Evolutionary conservation across 1,284 basidiomycete species (phyloP), one percentile per base, ranked within the genome.

Genomic region (Lignosus rhinocerotis): DNA sequence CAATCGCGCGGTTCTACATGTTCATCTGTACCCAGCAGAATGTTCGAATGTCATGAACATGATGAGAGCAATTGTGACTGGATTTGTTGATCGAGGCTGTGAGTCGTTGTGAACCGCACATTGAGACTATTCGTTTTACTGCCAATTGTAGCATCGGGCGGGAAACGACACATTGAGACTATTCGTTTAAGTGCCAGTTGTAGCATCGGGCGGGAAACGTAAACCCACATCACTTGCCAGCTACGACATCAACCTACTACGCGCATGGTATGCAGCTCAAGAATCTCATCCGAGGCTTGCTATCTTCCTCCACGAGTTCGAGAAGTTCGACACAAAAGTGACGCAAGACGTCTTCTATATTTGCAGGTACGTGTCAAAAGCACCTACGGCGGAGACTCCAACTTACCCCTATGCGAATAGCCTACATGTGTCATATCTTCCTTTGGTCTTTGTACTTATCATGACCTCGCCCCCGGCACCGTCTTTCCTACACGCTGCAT

Each of bases 281-380:
- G 52, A 55, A 7, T 32, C 43, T 4, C 46, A 16, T 11, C 68
- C 70, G 8, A 72, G 77, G 41, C 76, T 91, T 1, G 76, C 84
- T 14, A 74, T 87, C 6, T 66, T 89, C 11, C 67, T 91, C 17
- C 85, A 88, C 56, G 84, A 87, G 51, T 88, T 92, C 62, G 88
- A 92, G 66, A 82, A 85, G 66, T 82, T 87, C 49, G 86, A 88
- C 52, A 71, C 80, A 0, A 51, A 65, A 1, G 76, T 90, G 5
- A 70, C 90, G 49, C 82, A 86, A 64, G 87, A 90, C 64, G 65
- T 89, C 9, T 81, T 90, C 46, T 80, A 86, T 56, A 85, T 90
- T 25, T 87, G 81, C 76, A 88, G 86, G 88, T 42, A 30, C 10
- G 38, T 36, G 11, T 32, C 86, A 63, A 32, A 64, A 56, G 11